Evolutionary conservation across 768 basidiomycete species (phyloP).

Genomic region (Lactifluus pinguis): DNA sequence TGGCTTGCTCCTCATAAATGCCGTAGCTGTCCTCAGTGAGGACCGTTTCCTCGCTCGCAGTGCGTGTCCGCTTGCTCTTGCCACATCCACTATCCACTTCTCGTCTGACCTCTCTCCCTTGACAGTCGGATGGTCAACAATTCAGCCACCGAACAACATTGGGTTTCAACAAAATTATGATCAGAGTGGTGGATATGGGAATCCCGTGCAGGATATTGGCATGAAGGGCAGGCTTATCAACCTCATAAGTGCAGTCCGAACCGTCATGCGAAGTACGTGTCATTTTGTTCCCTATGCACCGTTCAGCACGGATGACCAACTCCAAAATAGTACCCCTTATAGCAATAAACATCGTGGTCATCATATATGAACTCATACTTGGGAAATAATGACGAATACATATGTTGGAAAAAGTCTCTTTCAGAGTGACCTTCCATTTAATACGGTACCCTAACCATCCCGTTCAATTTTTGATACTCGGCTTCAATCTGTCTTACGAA

Average conservation of each 20-base stretch:
- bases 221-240: slow-evolving; percentile 83
- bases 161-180: slow-evolving; percentile 62
- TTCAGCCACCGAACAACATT: slow-evolving; percentile 49
- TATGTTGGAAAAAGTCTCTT: not conserved
- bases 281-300: not conserved
- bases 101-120: slow-evolving; percentile 15
- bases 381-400: slow-evolving; percentile 33
- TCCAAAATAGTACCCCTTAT: slow-evolving; percentile 81
- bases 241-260: slow-evolving; percentile 91
- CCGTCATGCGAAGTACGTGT: slow-evolving; percentile 90
- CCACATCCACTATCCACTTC: slow-evolving; percentile 9
- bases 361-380: slow-evolving; percentile 74
- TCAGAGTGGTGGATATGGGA: slow-evolving; percentile 58
- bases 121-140: slow-evolving; percentile 83
- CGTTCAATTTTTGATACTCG: slow-evolving; percentile 61
- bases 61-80: slow-evolving; percentile 32
- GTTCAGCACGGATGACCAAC: slow-evolving; percentile 14
- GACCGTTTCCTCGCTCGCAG: slow-evolving; percentile 92
- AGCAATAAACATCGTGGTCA: slow-evolving; percentile 75
- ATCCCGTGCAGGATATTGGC: slow-evolving; percentile 46
- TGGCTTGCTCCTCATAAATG: slow-evolving; percentile 81
- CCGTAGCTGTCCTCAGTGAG: slow-evolving; percentile 91
- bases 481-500: slow-evolving; percentile 71
- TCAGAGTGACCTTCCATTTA: not conserved
- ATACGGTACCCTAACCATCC: not conserved